Evolutionary conservation across 352 stramenopile species (phyloP).

Genomic region (Aphanomyces euteiches): DNA sequence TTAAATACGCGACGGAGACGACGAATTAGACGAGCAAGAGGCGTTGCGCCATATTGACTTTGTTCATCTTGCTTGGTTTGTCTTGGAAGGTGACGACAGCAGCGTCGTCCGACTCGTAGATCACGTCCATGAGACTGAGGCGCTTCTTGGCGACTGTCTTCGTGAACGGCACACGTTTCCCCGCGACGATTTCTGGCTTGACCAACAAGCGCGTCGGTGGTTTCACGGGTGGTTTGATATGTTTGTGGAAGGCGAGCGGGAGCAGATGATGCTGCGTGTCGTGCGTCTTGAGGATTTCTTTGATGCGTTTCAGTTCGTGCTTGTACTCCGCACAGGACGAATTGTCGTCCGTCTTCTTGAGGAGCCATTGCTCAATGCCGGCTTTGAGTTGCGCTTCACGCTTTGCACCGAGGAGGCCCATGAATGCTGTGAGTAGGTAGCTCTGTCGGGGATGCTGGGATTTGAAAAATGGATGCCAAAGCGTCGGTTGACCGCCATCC

Average conservation of each 20-base stretch:
- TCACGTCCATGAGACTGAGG: constrained; percentile 11
- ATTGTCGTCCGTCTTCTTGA: constrained; percentile 20
- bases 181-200: constrained; percentile 1
- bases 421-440: neutral
- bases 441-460: too few species aligned
- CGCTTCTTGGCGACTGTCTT: constrained; percentile 11
- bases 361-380: constrained; percentile 26
- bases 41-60: too few species aligned
- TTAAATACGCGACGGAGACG: too few species aligned
- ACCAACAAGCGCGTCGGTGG: constrained; percentile 9
- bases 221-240: constrained; percentile 22
- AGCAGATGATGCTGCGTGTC: constrained; percentile 18
- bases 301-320: constrained; percentile 19
- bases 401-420: constrained; percentile 22
- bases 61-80: too few species aligned
- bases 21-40: neutral
- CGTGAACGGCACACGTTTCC: constrained; percentile 22
- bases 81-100: neutral
- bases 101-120: constrained; percentile 20
- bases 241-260: constrained; percentile 7
- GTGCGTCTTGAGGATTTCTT: constrained; percentile 24
- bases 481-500: too few species aligned
- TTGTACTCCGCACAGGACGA: neutral
- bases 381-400: constrained; percentile 22
- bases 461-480: too few species aligned